These are phyloP conservation scores for Cubamyces lactineus DNA, from an alignment of 768 basidiomycete genomes.

Conservation along the genomic window DNA sequence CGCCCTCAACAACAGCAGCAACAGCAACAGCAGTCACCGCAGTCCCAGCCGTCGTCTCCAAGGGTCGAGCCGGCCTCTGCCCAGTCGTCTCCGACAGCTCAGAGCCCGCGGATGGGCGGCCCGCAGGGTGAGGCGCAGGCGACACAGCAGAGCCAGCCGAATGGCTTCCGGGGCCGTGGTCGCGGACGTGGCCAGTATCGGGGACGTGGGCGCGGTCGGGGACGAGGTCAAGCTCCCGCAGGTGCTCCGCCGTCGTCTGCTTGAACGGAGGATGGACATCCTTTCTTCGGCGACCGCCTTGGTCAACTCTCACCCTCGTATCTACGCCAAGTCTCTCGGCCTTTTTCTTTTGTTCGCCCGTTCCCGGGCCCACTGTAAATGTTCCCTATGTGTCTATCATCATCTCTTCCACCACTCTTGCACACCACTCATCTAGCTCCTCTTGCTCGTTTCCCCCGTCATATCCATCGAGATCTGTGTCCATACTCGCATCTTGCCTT, in stretches of 20 bases:
- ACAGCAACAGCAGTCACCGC: not conserved
- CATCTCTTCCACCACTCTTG: not conserved
- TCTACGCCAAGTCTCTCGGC: no score
- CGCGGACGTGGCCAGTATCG: constrained; percentile 37
- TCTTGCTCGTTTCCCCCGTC: no score
- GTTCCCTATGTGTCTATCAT: not conserved
- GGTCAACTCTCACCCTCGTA: not conserved
- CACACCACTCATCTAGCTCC: not conserved
- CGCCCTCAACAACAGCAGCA: constrained; percentile 11
- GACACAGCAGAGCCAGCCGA: constrained; percentile 19
- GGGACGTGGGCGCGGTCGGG: constrained; percentile 37
- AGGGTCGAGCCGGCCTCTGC: not conserved
- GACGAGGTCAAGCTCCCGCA: constrained; percentile 26
- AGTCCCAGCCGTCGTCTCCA: not conserved
- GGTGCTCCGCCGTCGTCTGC: not conserved
- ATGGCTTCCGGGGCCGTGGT: constrained; percentile 33
- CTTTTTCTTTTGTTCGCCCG: not conserved
- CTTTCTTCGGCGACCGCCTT: not conserved
- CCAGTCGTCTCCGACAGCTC: not conserved
- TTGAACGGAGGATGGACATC: not conserved
- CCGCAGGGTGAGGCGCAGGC: constrained; percentile 21
- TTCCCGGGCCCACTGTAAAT: not conserved
- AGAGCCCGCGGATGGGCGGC: not conserved
- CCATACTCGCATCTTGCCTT: no score
- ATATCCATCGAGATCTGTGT: no score